Evolutionary conservation across 768 basidiomycete genomes (phyloP).

Genomic region (Agaricus subrufescens): DNA sequence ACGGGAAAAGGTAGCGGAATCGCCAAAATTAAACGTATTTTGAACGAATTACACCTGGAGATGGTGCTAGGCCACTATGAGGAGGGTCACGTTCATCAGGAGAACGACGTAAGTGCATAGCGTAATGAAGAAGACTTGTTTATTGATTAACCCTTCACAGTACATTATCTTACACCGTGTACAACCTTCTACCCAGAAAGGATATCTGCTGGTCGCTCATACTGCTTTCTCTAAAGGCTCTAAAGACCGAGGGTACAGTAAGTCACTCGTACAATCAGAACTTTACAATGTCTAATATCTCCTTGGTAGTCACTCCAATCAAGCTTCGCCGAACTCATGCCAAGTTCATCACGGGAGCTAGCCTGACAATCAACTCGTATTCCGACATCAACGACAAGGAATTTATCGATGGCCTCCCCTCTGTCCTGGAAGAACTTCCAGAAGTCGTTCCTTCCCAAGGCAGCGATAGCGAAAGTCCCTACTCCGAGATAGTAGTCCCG

Average conservation of each 20-base stretch:
- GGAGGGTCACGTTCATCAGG: constrained; percentile 96
- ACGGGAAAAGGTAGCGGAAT: constrained; percentile 54
- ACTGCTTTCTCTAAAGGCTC: constrained; percentile 85
- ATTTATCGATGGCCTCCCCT: constrained; percentile 67
- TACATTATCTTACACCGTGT: constrained; percentile 93
- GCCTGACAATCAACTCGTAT: constrained; percentile 63
- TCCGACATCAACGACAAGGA: constrained; percentile 43
- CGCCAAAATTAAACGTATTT: constrained; percentile 55
- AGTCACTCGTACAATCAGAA: constrained; percentile 19
- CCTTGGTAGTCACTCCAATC: constrained; percentile 67
- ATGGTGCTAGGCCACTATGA: constrained; percentile 84
- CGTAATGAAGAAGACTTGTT: not conserved
- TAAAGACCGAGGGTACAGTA: constrained; percentile 79
- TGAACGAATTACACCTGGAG: constrained; percentile 88
- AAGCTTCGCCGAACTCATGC: constrained; percentile 77
- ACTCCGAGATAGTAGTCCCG: constrained; percentile 77
- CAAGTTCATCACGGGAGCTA: constrained; percentile 78
- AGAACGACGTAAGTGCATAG: constrained; percentile 72
- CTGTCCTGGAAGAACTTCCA: constrained; percentile 60
- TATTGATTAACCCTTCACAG: constrained; percentile 31
- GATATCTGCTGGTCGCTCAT: constrained; percentile 88
- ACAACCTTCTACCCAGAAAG: constrained; percentile 85
- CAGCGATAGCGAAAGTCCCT: constrained; percentile 62
- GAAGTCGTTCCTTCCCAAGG: constrained; percentile 56
- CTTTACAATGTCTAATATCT: not conserved